Conservation (phyloP, 73 alveolate species). For the Uronychia binucleata region DNA sequence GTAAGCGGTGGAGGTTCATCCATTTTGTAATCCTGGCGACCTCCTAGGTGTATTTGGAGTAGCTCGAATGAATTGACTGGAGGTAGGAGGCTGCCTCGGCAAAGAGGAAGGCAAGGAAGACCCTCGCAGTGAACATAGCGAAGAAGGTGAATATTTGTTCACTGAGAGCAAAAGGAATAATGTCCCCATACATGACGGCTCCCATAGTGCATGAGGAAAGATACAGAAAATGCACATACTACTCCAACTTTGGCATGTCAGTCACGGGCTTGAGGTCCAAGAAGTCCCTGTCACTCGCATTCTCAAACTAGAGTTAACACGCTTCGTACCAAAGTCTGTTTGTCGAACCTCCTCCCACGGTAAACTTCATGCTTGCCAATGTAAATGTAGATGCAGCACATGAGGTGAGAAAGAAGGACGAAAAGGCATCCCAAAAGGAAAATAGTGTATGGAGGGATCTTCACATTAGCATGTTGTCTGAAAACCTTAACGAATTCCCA, state of each 20-base stretch:
- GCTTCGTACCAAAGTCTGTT: not conserved
- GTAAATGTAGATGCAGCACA: not conserved
- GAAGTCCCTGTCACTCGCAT: constrained; percentile 5
- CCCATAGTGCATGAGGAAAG: constrained; percentile 35
- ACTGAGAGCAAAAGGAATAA: constrained; percentile 37
- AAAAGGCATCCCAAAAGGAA: not conserved
- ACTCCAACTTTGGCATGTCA: constrained; percentile 10
- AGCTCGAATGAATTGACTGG: constrained; percentile 15
- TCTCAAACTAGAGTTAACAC: not conserved
- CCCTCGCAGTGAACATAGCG: constrained; percentile 40
- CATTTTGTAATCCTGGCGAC: constrained; percentile 13
- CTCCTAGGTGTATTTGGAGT: constrained; percentile 25
- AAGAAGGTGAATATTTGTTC: constrained; percentile 40
- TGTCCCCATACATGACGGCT: constrained; percentile 47
- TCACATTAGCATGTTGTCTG: constrained; percentile 11
- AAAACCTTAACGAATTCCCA: constrained; percentile 19
- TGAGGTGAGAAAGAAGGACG: not conserved
- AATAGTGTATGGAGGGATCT: not conserved
- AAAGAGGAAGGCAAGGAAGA: constrained; percentile 52
- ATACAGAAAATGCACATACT: constrained; percentile 31
- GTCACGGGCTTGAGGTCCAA: not conserved
- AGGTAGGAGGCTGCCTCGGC: constrained; percentile 48
- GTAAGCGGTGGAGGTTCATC: constrained; percentile 34
- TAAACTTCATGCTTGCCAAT: constrained; percentile 4
- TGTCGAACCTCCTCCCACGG: not conserved